Evolutionary conservation across 1,284 basidiomycete species (phyloP).

Genomic region (Cutaneotrichosporon spelunceum): DNA sequence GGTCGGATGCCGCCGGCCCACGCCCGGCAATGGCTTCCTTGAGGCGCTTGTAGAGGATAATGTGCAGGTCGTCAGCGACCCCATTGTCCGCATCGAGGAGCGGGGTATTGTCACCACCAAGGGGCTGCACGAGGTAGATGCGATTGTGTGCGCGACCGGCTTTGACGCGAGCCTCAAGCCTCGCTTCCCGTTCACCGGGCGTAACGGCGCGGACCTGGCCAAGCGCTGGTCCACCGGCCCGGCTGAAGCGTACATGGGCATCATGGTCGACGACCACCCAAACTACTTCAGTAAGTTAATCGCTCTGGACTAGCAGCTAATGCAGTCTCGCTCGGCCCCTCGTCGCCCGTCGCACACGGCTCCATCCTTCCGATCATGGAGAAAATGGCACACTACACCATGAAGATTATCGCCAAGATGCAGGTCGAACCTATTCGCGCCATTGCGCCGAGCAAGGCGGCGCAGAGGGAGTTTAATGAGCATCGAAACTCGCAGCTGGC

Average conservation of each 20-base stretch:
- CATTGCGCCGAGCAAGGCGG: constrained; percentile 29
- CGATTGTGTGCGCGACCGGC: constrained; percentile 35
- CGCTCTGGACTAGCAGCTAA: background rate
- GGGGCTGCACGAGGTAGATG: constrained; percentile 29
- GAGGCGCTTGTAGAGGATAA: constrained; percentile 39
- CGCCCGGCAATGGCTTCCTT: constrained; percentile 46
- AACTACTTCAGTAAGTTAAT: constrained; percentile 24
- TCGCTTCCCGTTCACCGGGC: constrained; percentile 30
- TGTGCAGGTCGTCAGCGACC: constrained; percentile 23
- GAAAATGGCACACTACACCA: constrained; percentile 26
- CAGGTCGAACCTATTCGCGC: constrained; percentile 13
- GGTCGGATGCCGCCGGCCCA: constrained; percentile 41
- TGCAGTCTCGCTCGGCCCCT: background rate
- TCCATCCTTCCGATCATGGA: constrained; percentile 22
- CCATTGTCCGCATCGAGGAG: constrained; percentile 24
- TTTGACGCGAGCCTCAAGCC: constrained; percentile 38
- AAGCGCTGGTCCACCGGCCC: constrained; percentile 32
- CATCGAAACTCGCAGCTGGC: constrained; percentile 32
- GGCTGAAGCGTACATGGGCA: constrained; percentile 32
- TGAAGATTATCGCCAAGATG: constrained; percentile 17
- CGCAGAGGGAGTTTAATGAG: constrained; percentile 35
- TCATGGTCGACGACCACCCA: constrained; percentile 36
- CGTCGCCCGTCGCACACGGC: constrained; percentile 10
- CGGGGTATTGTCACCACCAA: constrained; percentile 28
- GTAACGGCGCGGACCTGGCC: constrained; percentile 31